These are phyloP conservation scores for Tieghemostelium lacteum DNA, from an alignment of 78 protist species.

Conservation along the genomic window DNA sequence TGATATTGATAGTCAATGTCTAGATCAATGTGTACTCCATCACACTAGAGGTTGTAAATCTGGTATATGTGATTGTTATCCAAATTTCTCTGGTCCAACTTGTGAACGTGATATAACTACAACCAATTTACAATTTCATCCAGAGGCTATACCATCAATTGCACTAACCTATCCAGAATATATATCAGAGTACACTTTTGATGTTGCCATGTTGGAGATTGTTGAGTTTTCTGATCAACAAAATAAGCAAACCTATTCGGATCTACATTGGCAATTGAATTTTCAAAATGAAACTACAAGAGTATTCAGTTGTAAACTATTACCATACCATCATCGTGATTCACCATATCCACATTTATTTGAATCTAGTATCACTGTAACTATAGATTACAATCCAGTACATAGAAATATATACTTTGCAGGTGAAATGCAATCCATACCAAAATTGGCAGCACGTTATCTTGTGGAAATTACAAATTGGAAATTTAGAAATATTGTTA, in stretches of 20 bases:
- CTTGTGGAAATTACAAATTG: not conserved
- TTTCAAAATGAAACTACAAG: not conserved
- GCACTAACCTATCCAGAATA: not conserved
- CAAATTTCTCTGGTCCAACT: conserved; percentile 26
- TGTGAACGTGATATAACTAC: conserved; percentile 16
- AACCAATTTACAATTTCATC: not conserved
- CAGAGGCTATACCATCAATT: not conserved
- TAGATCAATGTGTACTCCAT: conserved; percentile 1
- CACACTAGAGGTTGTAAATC: conserved; percentile 2
- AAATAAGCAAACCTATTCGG: not conserved
- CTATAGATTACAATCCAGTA: not conserved
- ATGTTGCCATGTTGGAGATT: not conserved
- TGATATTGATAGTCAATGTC: not conserved
- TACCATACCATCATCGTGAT: not conserved
- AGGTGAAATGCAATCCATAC: not conserved
- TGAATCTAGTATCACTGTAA: not conserved
- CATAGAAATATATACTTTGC: not conserved
- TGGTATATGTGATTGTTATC: conserved; percentile 30
- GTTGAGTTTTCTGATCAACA: not conserved
- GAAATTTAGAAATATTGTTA: not conserved
- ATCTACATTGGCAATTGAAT: not conserved
- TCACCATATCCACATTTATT: not conserved
- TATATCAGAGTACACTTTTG: not conserved
- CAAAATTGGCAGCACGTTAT: not conserved
- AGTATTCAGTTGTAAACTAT: too few relatives aligned